Base-by-base conservation (phyloP, 768 basidiomycete species). In the Mycena galopus region DNA sequence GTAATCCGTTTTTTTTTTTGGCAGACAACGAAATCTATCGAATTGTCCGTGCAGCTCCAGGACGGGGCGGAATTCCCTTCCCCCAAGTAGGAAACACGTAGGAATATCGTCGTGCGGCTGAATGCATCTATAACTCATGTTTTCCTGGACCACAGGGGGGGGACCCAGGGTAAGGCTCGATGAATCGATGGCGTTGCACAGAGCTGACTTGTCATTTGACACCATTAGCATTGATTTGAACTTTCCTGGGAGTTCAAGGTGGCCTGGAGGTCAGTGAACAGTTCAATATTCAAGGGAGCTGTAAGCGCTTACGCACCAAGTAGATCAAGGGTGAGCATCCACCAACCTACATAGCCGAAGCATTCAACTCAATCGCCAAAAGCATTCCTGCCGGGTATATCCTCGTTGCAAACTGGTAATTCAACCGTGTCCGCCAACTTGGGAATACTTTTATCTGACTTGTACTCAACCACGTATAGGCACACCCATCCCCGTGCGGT, bases 1-100 rank as follows among this genome's bases (percentile, higher is more conserved):
- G 16, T 7, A n/a, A 21, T 8, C 32, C 8, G 8, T 5, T 7
- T 35, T 19, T 10, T 58, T 58, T 8, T 35, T 58, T n/a, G n/a
- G 11, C 23, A 58, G 57, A 33, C 21, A 35, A 9, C 57, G 35
- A 58, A n/a, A 33, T 37, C 5, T 21, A 16, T 35, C 33, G 19
- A 17, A n/a, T 58, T 35, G 57, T 58, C 27, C 29, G 29, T 19
- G 57, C 57, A 4, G 57, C 35, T 25, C 57, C 57, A n/a, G 57
- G 32, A 58, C 57, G 57, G 19, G 23, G 57, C 33, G 57, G 57
- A 21, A 58, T 58, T 35, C 57, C 57, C 10, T 58, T 58, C 29
- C 57, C 57, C 5, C 57, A 58, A 58, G 19, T 35, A 35, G 57
- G 57, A 32, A 58, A 58, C 23, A 58, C 57, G 57, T 35, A 58